Evolutionary conservation across 2,329 filamentous ascomycete genomes (phyloP).

Genomic region (Neopestalotiopsis clavispora): DNA sequence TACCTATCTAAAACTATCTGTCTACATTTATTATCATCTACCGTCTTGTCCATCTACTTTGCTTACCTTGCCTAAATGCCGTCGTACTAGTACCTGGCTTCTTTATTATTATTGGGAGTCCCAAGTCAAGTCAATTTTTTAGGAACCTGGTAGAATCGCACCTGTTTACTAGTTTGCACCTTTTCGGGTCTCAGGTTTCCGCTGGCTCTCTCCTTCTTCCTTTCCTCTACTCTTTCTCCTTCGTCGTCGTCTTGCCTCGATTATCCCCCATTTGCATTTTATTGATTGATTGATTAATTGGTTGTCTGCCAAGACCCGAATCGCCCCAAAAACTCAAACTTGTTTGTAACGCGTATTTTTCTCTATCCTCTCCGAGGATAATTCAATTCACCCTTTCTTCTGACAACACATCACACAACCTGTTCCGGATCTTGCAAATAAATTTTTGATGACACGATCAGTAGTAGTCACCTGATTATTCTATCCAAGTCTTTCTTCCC

Average conservation of each 20-base stretch:
- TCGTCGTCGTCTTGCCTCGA: neutral
- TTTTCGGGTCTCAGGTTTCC: neutral
- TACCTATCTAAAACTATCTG: too few species aligned
- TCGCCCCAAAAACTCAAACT: neutral
- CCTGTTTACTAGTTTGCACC: conserved; percentile 11
- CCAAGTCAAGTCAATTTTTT: neutral
- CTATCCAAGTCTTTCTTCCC: neutral
- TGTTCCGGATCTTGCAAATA: neutral
- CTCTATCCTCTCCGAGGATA: too few species aligned
- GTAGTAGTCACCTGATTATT: conserved; percentile 8
- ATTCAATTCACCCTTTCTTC: neutral
- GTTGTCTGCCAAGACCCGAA: neutral
- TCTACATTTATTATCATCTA: too few species aligned
- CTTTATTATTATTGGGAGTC: neutral
- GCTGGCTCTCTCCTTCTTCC: conserved; percentile 11
- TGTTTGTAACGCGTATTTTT: conserved; percentile 1
- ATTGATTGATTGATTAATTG: too few species aligned
- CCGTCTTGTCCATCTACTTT: too few species aligned
- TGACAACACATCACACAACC: neutral
- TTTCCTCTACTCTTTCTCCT: conserved; percentile 15
- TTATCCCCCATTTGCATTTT: neutral
- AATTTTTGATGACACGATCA: conserved; percentile 8
- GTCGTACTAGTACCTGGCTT: too few species aligned
- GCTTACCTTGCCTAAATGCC: too few species aligned
- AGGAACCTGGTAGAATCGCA: conserved; percentile 15